phyloP scores from a whole-genome alignment of 225 moss, liverwort and hornwort genomes.

The Rhytidiadelphus loreus region DNA sequence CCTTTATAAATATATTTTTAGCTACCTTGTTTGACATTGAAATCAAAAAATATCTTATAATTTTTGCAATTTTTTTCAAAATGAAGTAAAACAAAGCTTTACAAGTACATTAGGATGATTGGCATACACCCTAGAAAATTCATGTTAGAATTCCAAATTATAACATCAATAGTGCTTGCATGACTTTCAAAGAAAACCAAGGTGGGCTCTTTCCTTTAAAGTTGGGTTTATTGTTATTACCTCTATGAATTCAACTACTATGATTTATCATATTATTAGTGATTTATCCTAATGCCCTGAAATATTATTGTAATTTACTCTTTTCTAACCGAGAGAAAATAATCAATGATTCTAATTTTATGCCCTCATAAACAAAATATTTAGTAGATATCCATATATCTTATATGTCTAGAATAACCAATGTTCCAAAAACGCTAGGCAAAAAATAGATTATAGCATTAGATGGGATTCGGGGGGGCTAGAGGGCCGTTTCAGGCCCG shows the following conservation, averaged over 20 bases:
- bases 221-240: not conserved
- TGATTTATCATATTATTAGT: not conserved
- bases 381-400: too few species aligned
- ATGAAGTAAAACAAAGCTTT: not conserved
- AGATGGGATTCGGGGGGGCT: too few species aligned
- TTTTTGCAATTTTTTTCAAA: not conserved
- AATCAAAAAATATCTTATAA: not conserved
- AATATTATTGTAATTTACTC: not conserved
- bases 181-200: not conserved
- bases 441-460: not conserved
- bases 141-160: accelerated
- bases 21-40: not conserved
- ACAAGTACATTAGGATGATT: not conserved
- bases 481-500: too few species aligned
- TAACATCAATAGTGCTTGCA: not conserved
- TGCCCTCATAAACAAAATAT: not conserved
- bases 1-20: too few species aligned
- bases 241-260: not conserved
- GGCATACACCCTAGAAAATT: not conserved
- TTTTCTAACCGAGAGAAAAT: not conserved
- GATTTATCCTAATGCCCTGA: accelerated
- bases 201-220: not conserved
- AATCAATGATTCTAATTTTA: not conserved
- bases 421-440: accelerated
- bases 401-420: accelerated